A percentile compares a stretch with the other conserved stretches of the same genome.
These are phyloP conservation scores for Dryas alaskensis DNA, from an alignment of 306 rosid species.

Conservation along the genomic window DNA sequence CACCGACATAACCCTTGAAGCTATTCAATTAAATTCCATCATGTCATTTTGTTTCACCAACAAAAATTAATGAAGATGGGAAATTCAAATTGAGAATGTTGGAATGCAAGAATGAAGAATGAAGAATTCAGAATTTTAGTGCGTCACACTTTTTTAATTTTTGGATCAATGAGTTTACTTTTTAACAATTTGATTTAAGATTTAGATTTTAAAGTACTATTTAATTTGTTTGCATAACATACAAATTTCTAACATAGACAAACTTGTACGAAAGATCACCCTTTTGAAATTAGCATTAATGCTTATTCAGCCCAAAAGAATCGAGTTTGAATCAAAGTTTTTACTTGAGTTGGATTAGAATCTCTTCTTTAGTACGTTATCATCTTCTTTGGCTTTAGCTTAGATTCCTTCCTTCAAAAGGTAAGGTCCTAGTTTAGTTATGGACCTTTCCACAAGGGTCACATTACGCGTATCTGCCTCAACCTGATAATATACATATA, in stretches of 20 bases:
- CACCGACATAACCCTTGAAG: constrained; percentile 13
- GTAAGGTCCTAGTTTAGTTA: background rate
- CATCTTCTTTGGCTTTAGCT: background rate
- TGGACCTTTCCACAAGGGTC: constrained; percentile 11
- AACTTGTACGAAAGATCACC: too few species aligned
- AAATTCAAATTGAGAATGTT: background rate
- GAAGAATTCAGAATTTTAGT: too few species aligned
- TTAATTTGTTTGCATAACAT: too few species aligned
- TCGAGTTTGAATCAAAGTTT: background rate
- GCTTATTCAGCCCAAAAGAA: too few species aligned
- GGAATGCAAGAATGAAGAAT: background rate
- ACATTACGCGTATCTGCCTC: constrained; percentile 2
- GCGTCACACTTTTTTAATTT: too few species aligned
- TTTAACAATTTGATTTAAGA: too few species aligned
- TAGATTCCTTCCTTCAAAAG: constrained; percentile 20
- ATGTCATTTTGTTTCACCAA: background rate
- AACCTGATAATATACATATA: background rate
- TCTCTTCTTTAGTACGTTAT: background rate
- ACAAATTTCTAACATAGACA: too few species aligned
- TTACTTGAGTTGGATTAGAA: background rate
- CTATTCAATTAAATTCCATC: background rate
- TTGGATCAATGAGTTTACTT: too few species aligned
- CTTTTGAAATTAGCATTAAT: too few species aligned
- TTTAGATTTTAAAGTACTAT: too few species aligned
- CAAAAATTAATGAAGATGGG: background rate